phyloP scores from a whole-genome alignment of 73 alveolate species.

The Chromera velia region DNA sequence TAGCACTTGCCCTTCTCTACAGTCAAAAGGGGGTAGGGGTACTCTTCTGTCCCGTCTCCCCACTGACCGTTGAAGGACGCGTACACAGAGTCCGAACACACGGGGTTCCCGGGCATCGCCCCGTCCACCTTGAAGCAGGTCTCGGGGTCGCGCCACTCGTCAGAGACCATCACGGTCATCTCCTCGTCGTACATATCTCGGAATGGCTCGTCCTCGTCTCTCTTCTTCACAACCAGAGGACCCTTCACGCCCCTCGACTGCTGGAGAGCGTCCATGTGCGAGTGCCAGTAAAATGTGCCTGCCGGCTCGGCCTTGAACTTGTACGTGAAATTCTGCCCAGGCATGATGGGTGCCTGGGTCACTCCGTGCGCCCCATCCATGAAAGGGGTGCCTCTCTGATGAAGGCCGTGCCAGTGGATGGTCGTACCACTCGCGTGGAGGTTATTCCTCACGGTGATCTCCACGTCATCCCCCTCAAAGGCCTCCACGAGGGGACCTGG shows the following conservation, averaged over 20 bases:
- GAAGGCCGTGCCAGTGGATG: not conserved
- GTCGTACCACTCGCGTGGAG: too few species aligned
- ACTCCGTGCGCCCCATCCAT: not conserved
- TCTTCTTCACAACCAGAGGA: not conserved
- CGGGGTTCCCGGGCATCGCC: too few species aligned
- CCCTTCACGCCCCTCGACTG: not conserved
- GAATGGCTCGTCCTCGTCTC: not conserved
- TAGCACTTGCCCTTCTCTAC: too few species aligned
- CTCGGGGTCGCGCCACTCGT: not conserved
- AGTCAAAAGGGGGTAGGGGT: too few species aligned
- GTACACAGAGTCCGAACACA: too few species aligned
- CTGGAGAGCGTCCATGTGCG: not conserved
- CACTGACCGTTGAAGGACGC: too few species aligned
- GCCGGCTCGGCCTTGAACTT: not conserved
- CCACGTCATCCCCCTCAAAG: too few species aligned
- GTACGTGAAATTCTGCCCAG: not conserved
- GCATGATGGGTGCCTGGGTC: not conserved
- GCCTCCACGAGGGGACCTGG: too few species aligned
- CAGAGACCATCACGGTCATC: not conserved
- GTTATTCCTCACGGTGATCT: too few species aligned
- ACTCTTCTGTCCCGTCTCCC: too few species aligned
- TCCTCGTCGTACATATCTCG: not conserved
- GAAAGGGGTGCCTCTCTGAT: not conserved
- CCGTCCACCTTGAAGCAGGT: too few species aligned
- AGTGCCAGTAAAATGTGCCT: not conserved